Evolutionary conservation across 169 alveolate genomes (phyloP).

Genomic region (Babesia ovis): DNA sequence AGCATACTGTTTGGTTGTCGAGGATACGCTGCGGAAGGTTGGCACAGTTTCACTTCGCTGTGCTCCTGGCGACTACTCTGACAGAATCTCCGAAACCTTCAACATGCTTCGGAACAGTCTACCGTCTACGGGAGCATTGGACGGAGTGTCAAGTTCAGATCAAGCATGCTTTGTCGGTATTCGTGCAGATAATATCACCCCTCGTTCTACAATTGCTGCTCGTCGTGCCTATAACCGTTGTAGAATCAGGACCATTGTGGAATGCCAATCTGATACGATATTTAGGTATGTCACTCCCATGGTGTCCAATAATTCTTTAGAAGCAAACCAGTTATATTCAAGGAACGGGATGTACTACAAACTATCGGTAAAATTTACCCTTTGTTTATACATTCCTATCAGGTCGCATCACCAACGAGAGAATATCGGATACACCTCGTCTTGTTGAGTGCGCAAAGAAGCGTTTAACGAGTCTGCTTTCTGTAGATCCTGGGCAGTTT

Average conservation of each 20-base stretch:
- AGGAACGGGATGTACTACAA: conserved; percentile 43
- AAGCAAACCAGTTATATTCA: conserved; percentile 24
- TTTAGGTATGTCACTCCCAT: conserved; percentile 32
- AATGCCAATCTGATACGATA: conserved; percentile 40
- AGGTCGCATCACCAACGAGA: conserved; percentile 50
- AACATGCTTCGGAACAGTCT: conserved; percentile 28
- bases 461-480: conserved; percentile 21
- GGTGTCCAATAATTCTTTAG: neutral
- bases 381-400: neutral
- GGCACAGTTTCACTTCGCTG: conserved; percentile 49
- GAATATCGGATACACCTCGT: conserved; percentile 14
- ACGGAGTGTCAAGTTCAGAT: neutral
- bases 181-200: conserved; percentile 20
- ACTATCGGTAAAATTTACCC: conserved; percentile 39
- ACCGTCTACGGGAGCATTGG: conserved; percentile 12
- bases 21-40: conserved; percentile 34
- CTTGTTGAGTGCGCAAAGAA: conserved; percentile 27
- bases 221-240: conserved; percentile 43
- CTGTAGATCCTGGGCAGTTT: conserved; percentile 27
- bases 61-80: conserved; percentile 17
- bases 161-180: conserved; percentile 47
- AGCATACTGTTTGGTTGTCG: conserved; percentile 50
- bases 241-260: conserved; percentile 61
- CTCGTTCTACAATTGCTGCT: conserved; percentile 20
- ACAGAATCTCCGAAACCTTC: conserved; percentile 30